Conservation (phyloP, 257 asterid genomes). For the Solanum pimpinellifolium region DNA sequence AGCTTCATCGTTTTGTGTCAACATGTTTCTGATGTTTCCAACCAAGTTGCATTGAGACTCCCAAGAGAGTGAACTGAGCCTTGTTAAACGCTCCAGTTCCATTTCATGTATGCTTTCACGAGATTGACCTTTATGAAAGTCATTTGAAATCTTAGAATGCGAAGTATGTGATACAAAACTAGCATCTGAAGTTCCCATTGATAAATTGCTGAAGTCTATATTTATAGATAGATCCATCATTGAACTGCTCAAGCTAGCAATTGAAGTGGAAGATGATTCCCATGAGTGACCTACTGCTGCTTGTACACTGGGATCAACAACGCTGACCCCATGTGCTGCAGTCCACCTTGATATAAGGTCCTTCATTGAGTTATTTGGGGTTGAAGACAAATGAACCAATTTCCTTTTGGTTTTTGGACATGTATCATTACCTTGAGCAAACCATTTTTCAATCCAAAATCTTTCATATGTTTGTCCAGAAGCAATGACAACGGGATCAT, state of each 20-base stretch:
- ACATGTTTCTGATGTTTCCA: constrained; percentile 26
- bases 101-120: constrained; percentile 3
- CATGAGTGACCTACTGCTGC: constrained; percentile 11
- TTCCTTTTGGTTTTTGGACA: constrained; percentile 59
- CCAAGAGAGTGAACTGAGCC: constrained; percentile 57
- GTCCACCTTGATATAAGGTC: constrained; percentile 61
- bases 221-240: constrained; percentile 51
- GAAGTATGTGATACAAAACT: constrained; percentile 20
- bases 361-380: constrained; percentile 52
- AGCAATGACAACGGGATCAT: constrained; percentile 75
- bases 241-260: constrained; percentile 63
- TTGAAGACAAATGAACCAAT: constrained; percentile 35
- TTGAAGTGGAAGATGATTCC: constrained; percentile 51
- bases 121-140: neutral
- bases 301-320: constrained; percentile 36
- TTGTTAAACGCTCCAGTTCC: constrained; percentile 20
- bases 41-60: constrained; percentile 44
- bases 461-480: constrained; percentile 87
- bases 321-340: constrained; percentile 14
- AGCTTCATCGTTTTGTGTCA: constrained; percentile 21
- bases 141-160: constrained; percentile 6
- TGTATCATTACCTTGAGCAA: constrained; percentile 55
- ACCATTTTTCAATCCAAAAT: constrained; percentile 82
- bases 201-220: constrained; percentile 42
- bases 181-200: constrained; percentile 27